Evolutionary conservation across 768 basidiomycete genomes (phyloP).

Genomic region (Rhodotorula babjevae): DNA sequence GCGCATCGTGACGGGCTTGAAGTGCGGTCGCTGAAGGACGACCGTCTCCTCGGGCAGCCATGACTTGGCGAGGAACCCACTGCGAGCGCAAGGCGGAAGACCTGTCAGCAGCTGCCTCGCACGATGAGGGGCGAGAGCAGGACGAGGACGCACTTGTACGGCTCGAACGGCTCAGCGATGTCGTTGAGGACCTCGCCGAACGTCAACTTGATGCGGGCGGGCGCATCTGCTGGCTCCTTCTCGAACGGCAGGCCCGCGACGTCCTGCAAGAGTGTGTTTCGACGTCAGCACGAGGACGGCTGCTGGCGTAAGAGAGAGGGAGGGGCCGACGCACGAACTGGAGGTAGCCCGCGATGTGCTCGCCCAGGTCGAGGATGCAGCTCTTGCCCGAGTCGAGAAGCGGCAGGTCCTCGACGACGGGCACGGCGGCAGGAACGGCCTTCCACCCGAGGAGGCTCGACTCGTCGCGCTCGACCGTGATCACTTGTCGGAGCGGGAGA

Average conservation of each 20-base stretch:
- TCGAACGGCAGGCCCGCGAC: background rate
- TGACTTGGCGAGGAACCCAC: conserved; percentile 33
- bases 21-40: background rate
- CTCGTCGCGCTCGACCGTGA: background rate
- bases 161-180: conserved; percentile 43
- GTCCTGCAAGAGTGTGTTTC: background rate
- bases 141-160: conserved; percentile 27
- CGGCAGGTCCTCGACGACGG: background rate
- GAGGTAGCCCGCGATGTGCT: background rate
- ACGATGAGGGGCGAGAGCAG: accelerated
- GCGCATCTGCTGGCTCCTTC: background rate
- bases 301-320: no score
- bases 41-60: conserved; percentile 43
- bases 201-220: background rate
- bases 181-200: conserved; percentile 43
- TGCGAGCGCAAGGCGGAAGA: background rate
- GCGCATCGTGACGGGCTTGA: conserved; percentile 31
- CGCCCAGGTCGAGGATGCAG: background rate
- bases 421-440: background rate
- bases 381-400: background rate
- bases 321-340: background rate
- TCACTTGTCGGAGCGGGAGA: background rate
- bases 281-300: no score
- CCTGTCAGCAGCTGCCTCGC: background rate
- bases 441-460: background rate